Conservation (phyloP, 164 flowering plant species). For the Platanus orientalis region DNA sequence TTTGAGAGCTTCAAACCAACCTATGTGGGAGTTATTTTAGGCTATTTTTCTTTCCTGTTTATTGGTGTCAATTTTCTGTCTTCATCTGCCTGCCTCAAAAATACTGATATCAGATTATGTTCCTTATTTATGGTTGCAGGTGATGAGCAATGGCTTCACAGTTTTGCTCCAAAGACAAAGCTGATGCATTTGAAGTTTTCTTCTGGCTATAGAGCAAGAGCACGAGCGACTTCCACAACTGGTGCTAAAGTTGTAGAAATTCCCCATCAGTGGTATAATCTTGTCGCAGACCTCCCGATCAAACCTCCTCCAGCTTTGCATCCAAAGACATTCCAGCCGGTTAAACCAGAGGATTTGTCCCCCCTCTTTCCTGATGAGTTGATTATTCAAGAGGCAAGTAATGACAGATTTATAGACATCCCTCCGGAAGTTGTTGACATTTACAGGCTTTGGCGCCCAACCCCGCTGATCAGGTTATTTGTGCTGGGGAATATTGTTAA, state of each 20-base stretch:
- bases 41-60: not conserved
- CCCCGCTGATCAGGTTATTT: conserved; percentile 81
- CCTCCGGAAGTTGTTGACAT: conserved; percentile 88
- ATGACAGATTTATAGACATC: conserved; percentile 64
- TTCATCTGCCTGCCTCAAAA: not conserved
- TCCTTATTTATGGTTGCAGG: conserved; percentile 15
- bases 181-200: conserved; percentile 22
- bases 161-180: conserved; percentile 17
- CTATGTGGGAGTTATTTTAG: not conserved
- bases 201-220: conserved; percentile 23
- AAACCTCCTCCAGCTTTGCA: conserved; percentile 87
- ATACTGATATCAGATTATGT: not conserved
- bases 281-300: conserved; percentile 73
- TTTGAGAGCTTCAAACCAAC: not conserved
- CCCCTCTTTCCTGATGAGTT: conserved; percentile 81
- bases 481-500: not conserved
- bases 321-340: conserved; percentile 66
- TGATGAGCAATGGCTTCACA: conserved; percentile 26
- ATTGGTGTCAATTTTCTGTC: not conserved
- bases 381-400: conserved; percentile 71
- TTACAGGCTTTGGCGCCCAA: conserved; percentile 92
- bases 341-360: conserved; percentile 67
- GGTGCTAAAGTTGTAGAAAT: conserved; percentile 32
- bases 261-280: conserved; percentile 81
- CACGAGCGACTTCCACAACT: conserved; percentile 24